phyloP scores from a whole-genome alignment of 192 early-diverging fungal species.

The Chytriomyces sp. region DNA sequence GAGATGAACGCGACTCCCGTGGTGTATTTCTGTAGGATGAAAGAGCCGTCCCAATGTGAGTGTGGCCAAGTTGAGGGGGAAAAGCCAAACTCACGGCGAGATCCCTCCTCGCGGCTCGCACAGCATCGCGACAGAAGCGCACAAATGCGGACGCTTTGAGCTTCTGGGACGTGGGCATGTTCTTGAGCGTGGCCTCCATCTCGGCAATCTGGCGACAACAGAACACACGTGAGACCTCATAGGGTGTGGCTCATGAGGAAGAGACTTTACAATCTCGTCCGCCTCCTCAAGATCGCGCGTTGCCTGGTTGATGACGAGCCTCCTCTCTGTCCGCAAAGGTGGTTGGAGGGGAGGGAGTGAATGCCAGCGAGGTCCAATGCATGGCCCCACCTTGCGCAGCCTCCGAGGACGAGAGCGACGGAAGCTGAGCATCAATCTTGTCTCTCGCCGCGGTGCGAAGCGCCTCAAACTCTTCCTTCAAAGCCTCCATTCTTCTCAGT shows the following conservation, averaged over 20 bases:
- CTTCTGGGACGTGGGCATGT: not conserved
- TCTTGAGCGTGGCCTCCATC: conserved; percentile 3
- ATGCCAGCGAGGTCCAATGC: not conserved
- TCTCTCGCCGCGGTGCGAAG: not conserved
- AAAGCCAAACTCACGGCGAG: conserved; percentile 12
- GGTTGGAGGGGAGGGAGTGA: not conserved
- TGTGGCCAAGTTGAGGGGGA: not conserved
- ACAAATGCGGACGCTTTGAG: conserved; percentile 17
- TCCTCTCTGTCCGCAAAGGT: conserved; percentile 46
- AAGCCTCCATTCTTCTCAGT: conserved; percentile 2
- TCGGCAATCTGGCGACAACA: conserved; percentile 17
- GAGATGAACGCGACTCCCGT: not conserved
- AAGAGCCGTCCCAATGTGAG: no score
- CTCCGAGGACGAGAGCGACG: not conserved
- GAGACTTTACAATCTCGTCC: conserved; percentile 75
- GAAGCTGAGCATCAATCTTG: conserved; percentile 5
- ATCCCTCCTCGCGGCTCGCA: conserved; percentile 11
- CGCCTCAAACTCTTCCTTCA: conserved; percentile 16
- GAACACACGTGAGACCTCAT: not conserved
- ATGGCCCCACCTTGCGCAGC: conserved; percentile 9
- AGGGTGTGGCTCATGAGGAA: not conserved
- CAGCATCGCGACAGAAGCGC: conserved; percentile 5
- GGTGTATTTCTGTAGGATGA: not conserved
- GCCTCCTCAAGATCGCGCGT: conserved; percentile 88
- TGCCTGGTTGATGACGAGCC: conserved; percentile 71